Conservation (phyloP, 768 basidiomycete genomes). For the Daedaleopsis nitida region DNA sequence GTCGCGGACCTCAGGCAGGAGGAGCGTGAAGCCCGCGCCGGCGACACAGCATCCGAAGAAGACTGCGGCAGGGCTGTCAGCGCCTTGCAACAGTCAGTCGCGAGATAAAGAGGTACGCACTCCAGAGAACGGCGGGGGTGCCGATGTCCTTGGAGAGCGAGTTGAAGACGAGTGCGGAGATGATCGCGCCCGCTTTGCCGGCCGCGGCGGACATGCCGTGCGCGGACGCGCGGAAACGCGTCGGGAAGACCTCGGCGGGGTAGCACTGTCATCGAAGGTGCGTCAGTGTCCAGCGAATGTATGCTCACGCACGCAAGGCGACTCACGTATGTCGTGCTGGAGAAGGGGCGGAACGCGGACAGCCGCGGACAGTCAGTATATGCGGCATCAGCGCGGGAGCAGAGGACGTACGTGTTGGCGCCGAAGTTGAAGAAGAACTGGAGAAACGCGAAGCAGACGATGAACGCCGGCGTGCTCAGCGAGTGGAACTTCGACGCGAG, state of each 20-base stretch:
- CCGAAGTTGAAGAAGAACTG: slow-evolving; percentile 88
- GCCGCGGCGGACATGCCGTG: slow-evolving; percentile 75
- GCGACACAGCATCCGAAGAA: slow-evolving; percentile 66
- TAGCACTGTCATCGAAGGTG: slow-evolving; percentile 47
- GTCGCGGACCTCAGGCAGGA: slow-evolving; percentile 53
- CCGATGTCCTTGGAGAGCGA: slow-evolving; percentile 60
- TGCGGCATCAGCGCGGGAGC: not conserved
- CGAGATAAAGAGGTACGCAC: slow-evolving; percentile 41
- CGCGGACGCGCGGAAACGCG: slow-evolving; percentile 69
- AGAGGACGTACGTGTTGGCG: slow-evolving; percentile 56
- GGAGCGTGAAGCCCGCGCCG: slow-evolving; percentile 52
- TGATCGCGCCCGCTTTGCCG: slow-evolving; percentile 78
- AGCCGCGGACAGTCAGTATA: not conserved
- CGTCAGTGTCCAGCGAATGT: not conserved
- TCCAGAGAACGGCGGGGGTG: slow-evolving; percentile 69
- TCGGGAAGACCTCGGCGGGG: slow-evolving; percentile 81
- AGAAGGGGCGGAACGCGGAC: not conserved
- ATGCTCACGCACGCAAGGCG: not conserved
- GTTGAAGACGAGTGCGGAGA: slow-evolving; percentile 75
- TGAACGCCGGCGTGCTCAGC: slow-evolving; percentile 60
- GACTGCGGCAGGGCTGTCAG: slow-evolving; percentile 40
- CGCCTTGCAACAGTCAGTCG: not conserved
- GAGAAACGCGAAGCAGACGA: slow-evolving; percentile 71
- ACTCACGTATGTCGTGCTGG: slow-evolving; percentile 28
- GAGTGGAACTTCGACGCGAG: slow-evolving; percentile 65